Conservation (phyloP, 2,329 filamentous ascomycete species). For the Cladosporium sphaerospermum region DNA sequence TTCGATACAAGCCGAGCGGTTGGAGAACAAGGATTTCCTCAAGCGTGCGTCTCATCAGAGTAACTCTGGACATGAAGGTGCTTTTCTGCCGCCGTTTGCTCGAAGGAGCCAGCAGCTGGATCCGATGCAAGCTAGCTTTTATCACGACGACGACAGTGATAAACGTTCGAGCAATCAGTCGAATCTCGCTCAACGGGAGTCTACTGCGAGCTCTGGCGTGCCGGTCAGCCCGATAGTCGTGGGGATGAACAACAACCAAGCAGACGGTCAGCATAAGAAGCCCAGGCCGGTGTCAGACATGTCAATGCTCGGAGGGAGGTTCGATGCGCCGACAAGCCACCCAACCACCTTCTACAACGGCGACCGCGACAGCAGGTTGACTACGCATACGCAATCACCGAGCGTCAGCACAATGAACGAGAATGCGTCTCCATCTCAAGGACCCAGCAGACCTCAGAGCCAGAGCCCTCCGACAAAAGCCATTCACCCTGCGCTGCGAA, state of each 20-base stretch:
- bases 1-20: slow-evolving; percentile 41
- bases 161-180: slow-evolving; percentile 24
- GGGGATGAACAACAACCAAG: slow-evolving; percentile 13
- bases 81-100: slow-evolving; percentile 30
- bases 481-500: slow-evolving; percentile 8
- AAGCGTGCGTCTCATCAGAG: slow-evolving; percentile 33
- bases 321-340: not conserved
- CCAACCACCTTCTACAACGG: not conserved
- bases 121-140: slow-evolving; percentile 22
- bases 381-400: not conserved
- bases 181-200: slow-evolving; percentile 15
- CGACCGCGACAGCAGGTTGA: not conserved
- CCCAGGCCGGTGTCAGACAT: slow-evolving; percentile 18
- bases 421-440: not conserved
- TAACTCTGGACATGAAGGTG: slow-evolving; percentile 24
- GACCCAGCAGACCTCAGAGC: not conserved
- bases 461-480: not conserved
- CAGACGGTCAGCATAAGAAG: slow-evolving; percentile 11
- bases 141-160: slow-evolving; percentile 20
- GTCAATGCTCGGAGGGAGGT: slow-evolving; percentile 7
- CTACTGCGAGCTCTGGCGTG: slow-evolving; percentile 16
- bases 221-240: slow-evolving; percentile 22
- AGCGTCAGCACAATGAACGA: not conserved
- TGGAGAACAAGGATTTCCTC: slow-evolving; percentile 45
- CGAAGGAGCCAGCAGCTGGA: slow-evolving; percentile 29